Conservation (phyloP, 2,329 filamentous ascomycete genomes). For the Plenodomus biglobosus region DNA sequence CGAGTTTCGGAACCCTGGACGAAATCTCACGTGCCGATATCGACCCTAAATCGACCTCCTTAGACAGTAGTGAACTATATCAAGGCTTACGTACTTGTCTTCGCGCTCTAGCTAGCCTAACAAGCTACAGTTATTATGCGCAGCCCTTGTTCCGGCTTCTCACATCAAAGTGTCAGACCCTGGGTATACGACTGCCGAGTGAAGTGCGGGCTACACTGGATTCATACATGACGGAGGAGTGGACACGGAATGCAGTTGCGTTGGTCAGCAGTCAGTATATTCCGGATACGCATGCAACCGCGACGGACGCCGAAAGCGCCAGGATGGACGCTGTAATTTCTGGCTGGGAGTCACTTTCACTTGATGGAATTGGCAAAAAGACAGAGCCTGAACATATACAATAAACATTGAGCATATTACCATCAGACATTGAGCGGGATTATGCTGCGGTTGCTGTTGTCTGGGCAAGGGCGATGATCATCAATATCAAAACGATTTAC, state of each 20-base stretch:
- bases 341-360: constrained; percentile 27
- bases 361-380: constrained; percentile 10
- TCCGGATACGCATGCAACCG: constrained; percentile 24
- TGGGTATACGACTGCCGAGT: constrained; percentile 24
- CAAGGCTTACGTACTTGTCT: constrained; percentile 33
- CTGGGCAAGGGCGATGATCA: no score
- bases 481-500: no score
- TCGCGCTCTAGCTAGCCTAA: constrained; percentile 24
- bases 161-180: constrained; percentile 27
- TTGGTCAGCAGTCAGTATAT: constrained; percentile 36
- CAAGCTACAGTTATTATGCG: constrained; percentile 31
- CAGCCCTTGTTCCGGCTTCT: constrained; percentile 33
- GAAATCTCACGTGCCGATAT: constrained; percentile 19
- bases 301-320: constrained; percentile 15
- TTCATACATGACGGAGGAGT: constrained; percentile 31
- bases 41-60: constrained; percentile 1
- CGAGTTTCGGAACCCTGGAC: constrained; percentile 30
- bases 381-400: neutral
- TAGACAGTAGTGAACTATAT: constrained; percentile 22
- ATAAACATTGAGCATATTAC: neutral
- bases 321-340: constrained; percentile 36
- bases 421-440: neutral
- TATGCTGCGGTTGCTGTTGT: no score
- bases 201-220: constrained; percentile 24
- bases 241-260: constrained; percentile 31